Conservation (phyloP, 768 basidiomycete genomes). For the Kwoniella europaea region DNA sequence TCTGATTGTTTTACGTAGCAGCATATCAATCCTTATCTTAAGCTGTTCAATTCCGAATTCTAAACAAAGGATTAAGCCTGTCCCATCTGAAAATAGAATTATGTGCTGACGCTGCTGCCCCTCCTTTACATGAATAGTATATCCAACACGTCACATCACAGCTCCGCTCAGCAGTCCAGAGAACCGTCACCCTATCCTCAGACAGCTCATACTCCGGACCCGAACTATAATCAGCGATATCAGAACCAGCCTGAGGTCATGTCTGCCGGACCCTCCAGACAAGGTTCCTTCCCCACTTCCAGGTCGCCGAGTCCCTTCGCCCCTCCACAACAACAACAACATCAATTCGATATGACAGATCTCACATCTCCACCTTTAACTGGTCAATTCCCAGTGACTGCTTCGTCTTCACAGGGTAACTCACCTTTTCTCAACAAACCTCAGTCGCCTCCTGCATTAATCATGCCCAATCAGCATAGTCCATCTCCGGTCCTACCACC, state of each 20-base stretch:
- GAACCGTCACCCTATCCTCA: constrained; percentile 30
- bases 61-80: neutral
- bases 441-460: constrained; percentile 47
- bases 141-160: constrained; percentile 29
- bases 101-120: constrained; percentile 1
- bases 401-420: constrained; percentile 17
- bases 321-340: constrained; percentile 7
- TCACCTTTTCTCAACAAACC: constrained; percentile 47
- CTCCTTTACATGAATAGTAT: constrained; percentile 14
- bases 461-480: constrained; percentile 41
- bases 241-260: constrained; percentile 14
- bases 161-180: constrained; percentile 22
- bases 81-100: neutral
- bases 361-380: constrained; percentile 26
- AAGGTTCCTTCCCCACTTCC: constrained; percentile 25
- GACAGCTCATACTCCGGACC: constrained; percentile 16
- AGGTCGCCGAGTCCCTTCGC: constrained; percentile 36
- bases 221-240: constrained; percentile 11
- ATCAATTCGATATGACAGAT: constrained; percentile 14
- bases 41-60: neutral
- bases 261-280: constrained; percentile 21
- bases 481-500: constrained; percentile 45
- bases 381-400: constrained; percentile 18
- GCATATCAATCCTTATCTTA: neutral
- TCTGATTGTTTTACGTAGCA: too few relatives aligned